Evolutionary conservation across 1,284 basidiomycete genomes (phyloP).

Genomic region (Cutaneotrichosporon sp.): DNA sequence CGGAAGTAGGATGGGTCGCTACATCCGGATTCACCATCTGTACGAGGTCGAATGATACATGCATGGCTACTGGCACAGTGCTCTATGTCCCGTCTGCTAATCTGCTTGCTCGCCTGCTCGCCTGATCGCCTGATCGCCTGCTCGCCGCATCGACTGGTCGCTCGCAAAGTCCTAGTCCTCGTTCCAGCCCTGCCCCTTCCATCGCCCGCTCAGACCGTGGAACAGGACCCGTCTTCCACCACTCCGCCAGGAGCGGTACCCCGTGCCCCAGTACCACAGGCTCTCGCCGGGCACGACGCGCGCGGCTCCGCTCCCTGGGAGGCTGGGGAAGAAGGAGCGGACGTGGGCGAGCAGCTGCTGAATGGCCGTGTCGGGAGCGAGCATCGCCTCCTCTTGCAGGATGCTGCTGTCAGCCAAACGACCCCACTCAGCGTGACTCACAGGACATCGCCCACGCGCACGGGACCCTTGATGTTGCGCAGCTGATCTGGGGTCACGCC

Average conservation of each 20-base stretch:
- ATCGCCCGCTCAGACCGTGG: conserved; percentile 13
- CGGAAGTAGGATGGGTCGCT: background rate
- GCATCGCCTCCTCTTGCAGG: conserved; percentile 22
- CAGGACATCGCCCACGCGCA: conserved; percentile 44
- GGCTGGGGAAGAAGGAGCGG: conserved; percentile 20
- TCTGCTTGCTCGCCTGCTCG: background rate
- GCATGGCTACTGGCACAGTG: background rate
- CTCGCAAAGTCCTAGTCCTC: background rate
- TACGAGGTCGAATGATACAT: background rate
- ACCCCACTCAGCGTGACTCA: conserved; percentile 15
- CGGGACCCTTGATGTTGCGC: conserved; percentile 25
- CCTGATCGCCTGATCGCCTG: background rate
- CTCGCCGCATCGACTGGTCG: background rate
- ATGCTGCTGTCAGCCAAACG: conserved; percentile 14
- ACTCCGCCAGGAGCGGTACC: conserved; percentile 16
- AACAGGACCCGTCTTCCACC: conserved; percentile 18
- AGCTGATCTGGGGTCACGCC: conserved; percentile 39
- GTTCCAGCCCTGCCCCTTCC: conserved; percentile 15
- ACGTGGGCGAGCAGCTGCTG: conserved; percentile 14
- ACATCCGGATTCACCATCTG: background rate
- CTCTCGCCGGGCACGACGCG: conserved; percentile 11
- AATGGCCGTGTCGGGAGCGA: conserved; percentile 17
- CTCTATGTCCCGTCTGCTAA: background rate
- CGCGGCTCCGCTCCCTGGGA: conserved; percentile 20
- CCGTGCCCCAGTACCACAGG: conserved; percentile 27